Conservation (phyloP, 2,329 filamentous ascomycete species). For the Esteya vermicola region DNA sequence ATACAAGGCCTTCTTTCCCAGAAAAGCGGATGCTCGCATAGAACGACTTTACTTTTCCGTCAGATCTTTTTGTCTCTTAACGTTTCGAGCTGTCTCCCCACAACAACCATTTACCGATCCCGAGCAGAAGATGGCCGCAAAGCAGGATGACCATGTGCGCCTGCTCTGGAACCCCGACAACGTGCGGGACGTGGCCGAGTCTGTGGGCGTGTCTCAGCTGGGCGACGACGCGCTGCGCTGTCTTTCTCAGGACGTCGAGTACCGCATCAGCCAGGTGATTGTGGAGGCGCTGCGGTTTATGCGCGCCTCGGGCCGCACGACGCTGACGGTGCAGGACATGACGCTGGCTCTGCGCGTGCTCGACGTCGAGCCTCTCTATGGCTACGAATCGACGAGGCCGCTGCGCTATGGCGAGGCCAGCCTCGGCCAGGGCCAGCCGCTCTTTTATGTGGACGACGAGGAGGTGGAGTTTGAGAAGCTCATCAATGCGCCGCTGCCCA, state of each 20-base stretch:
- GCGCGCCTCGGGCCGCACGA: constrained; percentile 77
- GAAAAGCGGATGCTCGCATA: too few relatives aligned
- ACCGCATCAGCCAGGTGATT: constrained; percentile 82
- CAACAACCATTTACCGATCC: too few relatives aligned
- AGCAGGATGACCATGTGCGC: constrained; percentile 7
- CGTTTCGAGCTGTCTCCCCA: too few relatives aligned
- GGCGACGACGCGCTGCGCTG: constrained; percentile 77
- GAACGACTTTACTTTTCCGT: too few relatives aligned
- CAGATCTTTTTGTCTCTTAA: too few relatives aligned
- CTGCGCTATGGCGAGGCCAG: constrained; percentile 88
- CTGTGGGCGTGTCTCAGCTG: constrained; percentile 71
- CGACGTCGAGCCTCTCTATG: constrained; percentile 89
- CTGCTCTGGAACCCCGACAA: constrained; percentile 93
- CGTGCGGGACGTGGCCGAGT: constrained; percentile 89
- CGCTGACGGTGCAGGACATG: constrained; percentile 78
- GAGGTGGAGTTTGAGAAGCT: constrained; percentile 98
- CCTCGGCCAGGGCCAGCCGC: constrained; percentile 78
- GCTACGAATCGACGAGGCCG: constrained; percentile 84
- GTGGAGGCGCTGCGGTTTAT: constrained; percentile 93
- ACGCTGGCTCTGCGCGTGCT: constrained; percentile 72
- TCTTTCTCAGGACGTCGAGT: constrained; percentile 88
- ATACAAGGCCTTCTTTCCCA: too few relatives aligned
- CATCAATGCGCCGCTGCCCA: constrained; percentile 90
- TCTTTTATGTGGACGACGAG: constrained; percentile 97
- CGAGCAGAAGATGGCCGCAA: neutral